Base-by-base conservation (phyloP, 1,139 yeast species). In the Candida frijolesensis region DNA sequence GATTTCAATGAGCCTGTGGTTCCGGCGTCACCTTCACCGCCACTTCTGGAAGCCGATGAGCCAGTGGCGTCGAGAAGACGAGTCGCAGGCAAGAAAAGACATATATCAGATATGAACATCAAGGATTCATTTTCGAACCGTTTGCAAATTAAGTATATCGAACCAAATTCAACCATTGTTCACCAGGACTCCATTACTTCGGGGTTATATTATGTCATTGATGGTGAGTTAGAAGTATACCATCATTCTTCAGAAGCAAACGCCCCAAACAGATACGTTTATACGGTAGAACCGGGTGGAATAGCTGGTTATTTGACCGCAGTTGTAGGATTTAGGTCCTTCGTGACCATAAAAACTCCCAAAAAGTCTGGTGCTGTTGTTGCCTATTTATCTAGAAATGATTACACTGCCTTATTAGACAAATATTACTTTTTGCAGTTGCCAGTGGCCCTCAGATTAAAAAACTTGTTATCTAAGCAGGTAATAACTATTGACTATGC, bases 291-390 rank as follows among this genome's bases (percentile, higher is more conserved):
- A 32, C 75, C 87, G 3, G 98, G 98, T 4, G 96, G 96, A 1
- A 67, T 94, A 16, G 95, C 95, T 0, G 98, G 99, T 0, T 92
- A 89, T 61, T 68, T 92, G 48, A 89, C 96, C 2, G 80, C 96
- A 0, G 71, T 91, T 15, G 80, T 91, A 12, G 96, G 97, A 0
- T 84, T 87, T 57, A 82, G 85, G 53, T 89, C 97, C 0, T 82
- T 90, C 60, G 92, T 86, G 1, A 81, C 84, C 25, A 79, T 92
- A 4, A 78, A 71, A 46, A 65, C 77, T 0, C 87, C 95, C 1
- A 70, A 72, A 25, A 83, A 82, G 44, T 76, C 57, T 12, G 78
- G 79, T 0, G 75, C 81, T 0, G 82, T 87, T 59, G 86, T 88
- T 11, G 98, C 96, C 0, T 84, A 85, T 57, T 66, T 94, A 16